A percentile compares a stretch with the other conserved stretches of the same genome.
Conservation (phyloP, 2,329 filamentous ascomycete species). For the Fusarium sublunatum region DNA sequence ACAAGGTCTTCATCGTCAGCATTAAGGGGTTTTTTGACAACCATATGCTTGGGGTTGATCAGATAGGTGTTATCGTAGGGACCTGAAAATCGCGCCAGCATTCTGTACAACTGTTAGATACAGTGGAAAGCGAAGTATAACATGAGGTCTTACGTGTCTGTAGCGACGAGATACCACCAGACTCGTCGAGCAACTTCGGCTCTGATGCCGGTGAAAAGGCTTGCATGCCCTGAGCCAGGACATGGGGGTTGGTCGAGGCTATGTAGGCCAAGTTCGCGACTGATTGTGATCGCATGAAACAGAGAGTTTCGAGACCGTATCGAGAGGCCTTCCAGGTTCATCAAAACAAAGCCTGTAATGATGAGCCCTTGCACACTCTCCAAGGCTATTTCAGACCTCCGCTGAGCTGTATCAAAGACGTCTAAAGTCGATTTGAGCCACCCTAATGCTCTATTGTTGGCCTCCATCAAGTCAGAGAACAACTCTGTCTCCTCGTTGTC, state of each 20-base stretch:
- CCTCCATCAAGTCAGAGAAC: constrained; percentile 44
- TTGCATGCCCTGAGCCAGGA: constrained; percentile 25
- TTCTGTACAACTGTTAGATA: constrained; percentile 43
- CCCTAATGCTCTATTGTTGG: constrained; percentile 44
- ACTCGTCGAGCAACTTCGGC: constrained; percentile 55
- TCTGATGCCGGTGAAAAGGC: constrained; percentile 43
- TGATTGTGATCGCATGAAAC: constrained; percentile 33
- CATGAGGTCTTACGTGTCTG: constrained; percentile 51
- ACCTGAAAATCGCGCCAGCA: constrained; percentile 52
- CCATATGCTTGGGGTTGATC: constrained; percentile 55
- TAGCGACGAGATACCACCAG: constrained; percentile 58
- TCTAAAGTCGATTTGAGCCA: constrained; percentile 53
- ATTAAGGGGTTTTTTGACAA: constrained; percentile 53
- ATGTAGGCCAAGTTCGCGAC: constrained; percentile 51
- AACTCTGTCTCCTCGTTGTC: constrained; percentile 45
- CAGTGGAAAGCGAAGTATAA: too few relatives aligned
- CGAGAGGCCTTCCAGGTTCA: constrained; percentile 50
- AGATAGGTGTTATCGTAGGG: constrained; percentile 52
- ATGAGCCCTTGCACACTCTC: constrained; percentile 54
- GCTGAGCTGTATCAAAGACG: constrained; percentile 51
- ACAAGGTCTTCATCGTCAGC: constrained; percentile 53
- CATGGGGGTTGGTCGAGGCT: constrained; percentile 52
- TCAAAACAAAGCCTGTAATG: constrained; percentile 53
- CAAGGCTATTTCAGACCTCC: constrained; percentile 45
- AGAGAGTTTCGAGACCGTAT: constrained; percentile 27